These are phyloP conservation scores for Rubia occidens DNA, from an alignment of 305 asterid species.

Conservation along the genomic window DNA sequence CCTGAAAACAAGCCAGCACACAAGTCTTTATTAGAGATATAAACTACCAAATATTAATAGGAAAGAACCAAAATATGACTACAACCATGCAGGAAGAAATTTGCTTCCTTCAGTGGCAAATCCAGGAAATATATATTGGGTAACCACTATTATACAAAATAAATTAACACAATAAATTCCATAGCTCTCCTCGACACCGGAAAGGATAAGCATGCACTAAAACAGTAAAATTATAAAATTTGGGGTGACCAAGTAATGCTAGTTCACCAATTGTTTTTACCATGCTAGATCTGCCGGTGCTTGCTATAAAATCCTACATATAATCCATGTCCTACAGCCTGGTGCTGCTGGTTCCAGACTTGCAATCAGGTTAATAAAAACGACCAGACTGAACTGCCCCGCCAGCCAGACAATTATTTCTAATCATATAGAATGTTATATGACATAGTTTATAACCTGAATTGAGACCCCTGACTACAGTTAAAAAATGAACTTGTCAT, in stretches of 20 bases:
- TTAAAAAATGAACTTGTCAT: neutral
- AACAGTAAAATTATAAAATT: no score
- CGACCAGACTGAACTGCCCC: neutral
- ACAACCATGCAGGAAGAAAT: neutral
- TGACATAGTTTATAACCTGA: neutral
- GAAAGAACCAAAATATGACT: neutral
- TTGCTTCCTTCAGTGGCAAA: neutral
- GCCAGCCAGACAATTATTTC: neutral
- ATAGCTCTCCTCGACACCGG: no score
- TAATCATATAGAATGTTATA: neutral
- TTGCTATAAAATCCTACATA: neutral
- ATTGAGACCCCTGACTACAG: neutral
- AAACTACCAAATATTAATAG: neutral
- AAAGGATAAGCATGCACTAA: no score
- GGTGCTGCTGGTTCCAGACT: neutral
- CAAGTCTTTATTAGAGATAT: constrained; percentile 19
- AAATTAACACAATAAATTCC: no score
- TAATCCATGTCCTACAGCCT: neutral
- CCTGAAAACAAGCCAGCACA: constrained; percentile 35
- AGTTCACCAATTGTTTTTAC: no score
- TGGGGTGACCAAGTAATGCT: no score
- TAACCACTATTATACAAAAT: no score
- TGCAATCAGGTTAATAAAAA: no score
- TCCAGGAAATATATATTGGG: no score
- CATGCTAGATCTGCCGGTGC: no score